Evolutionary conservation across 768 basidiomycete species (phyloP).

Genomic region (Hebeloma cylindrosporum): DNA sequence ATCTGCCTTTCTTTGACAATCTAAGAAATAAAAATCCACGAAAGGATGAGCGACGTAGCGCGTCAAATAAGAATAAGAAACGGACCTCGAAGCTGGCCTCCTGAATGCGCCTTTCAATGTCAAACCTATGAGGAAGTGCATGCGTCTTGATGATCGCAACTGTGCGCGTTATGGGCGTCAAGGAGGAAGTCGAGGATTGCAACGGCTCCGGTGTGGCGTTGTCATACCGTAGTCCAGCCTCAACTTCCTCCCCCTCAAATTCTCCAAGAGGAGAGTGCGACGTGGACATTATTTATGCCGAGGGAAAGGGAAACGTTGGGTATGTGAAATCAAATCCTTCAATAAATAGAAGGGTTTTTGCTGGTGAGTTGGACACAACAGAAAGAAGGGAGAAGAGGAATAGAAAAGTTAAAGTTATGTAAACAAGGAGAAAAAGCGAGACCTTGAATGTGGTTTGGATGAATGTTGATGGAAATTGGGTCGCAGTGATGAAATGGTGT

Average conservation of each 20-base stretch:
- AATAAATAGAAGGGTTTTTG: neutral
- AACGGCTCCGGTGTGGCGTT: slow-evolving; percentile 11
- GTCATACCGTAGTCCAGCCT: slow-evolving; percentile 5
- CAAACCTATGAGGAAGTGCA: slow-evolving; percentile 70
- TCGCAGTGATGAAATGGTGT: neutral
- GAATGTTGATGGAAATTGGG: neutral
- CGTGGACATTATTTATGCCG: no score
- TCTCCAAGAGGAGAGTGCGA: neutral
- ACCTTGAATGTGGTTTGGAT: neutral
- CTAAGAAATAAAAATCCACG: slow-evolving; percentile 26
- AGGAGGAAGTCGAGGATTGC: slow-evolving; percentile 15
- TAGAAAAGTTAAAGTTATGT: neutral
- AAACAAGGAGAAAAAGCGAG: neutral
- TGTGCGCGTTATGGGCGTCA: slow-evolving; percentile 51
- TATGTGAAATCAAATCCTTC: no score
- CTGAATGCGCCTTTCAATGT: slow-evolving; percentile 77
- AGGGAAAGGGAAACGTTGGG: slow-evolving; percentile 6
- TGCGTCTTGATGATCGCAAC: slow-evolving; percentile 85
- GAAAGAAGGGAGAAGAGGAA: slow-evolving; percentile 2
- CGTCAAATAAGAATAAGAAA: slow-evolving; percentile 4
- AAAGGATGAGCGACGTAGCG: neutral
- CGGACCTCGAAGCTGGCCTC: slow-evolving; percentile 82
- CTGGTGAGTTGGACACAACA: slow-evolving; percentile 6
- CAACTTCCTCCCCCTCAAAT: slow-evolving; percentile 6
- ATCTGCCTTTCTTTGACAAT: slow-evolving; percentile 88